Evolutionary conservation across 345 rosid genomes (phyloP), one percentile per base, ranked within the genome.

Genomic region (Cardamine resedifolia): DNA sequence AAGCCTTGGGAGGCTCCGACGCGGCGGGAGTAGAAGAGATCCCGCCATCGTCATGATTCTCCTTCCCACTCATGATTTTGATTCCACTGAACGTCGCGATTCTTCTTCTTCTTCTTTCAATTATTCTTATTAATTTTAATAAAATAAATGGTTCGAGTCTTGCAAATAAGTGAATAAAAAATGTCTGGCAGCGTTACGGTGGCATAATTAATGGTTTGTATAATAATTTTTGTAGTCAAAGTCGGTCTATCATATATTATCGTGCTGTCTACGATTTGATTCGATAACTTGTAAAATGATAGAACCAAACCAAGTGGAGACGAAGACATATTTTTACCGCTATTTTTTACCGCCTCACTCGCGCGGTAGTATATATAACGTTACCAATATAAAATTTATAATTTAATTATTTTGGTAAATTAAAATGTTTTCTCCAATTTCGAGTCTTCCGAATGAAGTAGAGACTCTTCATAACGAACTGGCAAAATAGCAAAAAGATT

Each of bases 41-140:
- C 73, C 59, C 58, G 44, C 52, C 50, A 30, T 44, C 64, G 12
- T 65, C 75, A 11, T 65, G 64, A 55, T 39, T 70, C 66, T 65
- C 64, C 7, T 65, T 52, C 38, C 65, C 73, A 64, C 68, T 82
- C 85, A 84, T 80, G 72, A 71, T 73, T 71, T 43, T 21, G 16
- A 39, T 39, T 39, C 44, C 44, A 14, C 44, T 34, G 0, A 1
- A 10, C 15, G 5, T 36, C 12, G 11, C 14, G 39, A 36, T 70
- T 47, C 60, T 55, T 33, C 48, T 70, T 58, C 27, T 3, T 33
- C 58, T 65, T 28, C n/a, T 27, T 48, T 33, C 1, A 1, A 2
- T 33, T 33, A 0, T 33, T 33, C 5, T 7, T 33, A 7, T 33
- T 27, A 2, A 0, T 27, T 27, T 27, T 27, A n/a, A n/a, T n/a